A percentile compares a stretch with the other conserved stretches of the same genome.
These are phyloP conservation scores for Lanzia echinophila DNA, from an alignment of 2,329 filamentous ascomycete genomes.

Conservation along the genomic window DNA sequence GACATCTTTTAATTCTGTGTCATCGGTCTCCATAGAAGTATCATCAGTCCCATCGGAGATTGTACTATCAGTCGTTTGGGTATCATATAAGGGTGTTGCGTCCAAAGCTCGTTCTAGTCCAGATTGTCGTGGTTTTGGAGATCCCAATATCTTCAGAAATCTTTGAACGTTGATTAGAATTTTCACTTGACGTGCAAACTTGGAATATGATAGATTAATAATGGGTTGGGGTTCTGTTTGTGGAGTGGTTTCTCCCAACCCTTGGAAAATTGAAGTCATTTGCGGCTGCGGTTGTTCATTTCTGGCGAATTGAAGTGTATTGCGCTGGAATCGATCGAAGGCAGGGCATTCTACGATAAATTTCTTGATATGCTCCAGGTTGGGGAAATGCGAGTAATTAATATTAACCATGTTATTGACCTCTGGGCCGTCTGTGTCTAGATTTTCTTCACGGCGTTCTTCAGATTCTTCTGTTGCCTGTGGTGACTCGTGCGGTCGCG, in stretches of 20 bases:
- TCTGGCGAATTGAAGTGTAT: not conserved
- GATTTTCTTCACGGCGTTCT: not conserved
- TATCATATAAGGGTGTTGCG: not conserved
- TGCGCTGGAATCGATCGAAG: not conserved
- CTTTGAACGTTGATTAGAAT: not conserved
- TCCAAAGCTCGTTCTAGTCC: not conserved
- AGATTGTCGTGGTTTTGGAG: not conserved
- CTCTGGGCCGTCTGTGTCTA: not conserved
- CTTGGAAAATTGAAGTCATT: no score
- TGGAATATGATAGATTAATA: no score
- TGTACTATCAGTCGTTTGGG: not conserved
- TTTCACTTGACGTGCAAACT: not conserved
- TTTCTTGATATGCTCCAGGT: not conserved
- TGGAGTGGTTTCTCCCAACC: no score
- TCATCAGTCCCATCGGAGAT: not conserved
- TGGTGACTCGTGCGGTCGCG: not conserved
- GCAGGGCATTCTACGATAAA: not conserved
- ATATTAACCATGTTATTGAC: not conserved
- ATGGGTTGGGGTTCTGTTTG: no score
- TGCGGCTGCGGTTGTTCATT: not conserved
- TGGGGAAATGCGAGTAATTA: not conserved
- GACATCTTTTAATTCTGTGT: not conserved
- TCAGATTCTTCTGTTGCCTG: not conserved
- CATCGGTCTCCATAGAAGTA: not conserved
- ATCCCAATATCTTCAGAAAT: not conserved